Conservation (phyloP, 371 early-diverging fungal species). For the Mucor sp. region DNA sequence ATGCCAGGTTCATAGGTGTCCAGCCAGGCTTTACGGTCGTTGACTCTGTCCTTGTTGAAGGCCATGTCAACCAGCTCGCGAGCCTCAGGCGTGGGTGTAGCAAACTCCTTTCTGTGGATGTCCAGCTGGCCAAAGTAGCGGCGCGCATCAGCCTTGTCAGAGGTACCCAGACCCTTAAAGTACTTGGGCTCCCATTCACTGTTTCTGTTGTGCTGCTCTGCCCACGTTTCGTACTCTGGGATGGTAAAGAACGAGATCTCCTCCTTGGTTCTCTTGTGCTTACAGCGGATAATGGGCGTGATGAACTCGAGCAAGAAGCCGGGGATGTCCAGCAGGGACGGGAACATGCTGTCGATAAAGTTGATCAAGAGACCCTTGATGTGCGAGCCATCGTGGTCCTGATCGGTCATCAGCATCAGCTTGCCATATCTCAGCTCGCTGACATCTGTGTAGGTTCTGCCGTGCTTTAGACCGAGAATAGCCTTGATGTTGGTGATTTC, state of each 20-base stretch:
- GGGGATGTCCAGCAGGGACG: constrained; percentile 91
- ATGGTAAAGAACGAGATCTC: constrained; percentile 92
- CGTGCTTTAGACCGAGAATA: constrained; percentile 97
- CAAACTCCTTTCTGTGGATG: constrained; percentile 91
- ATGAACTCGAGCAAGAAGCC: constrained; percentile 99
- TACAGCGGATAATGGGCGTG: constrained; percentile 96
- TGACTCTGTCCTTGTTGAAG: constrained; percentile 97
- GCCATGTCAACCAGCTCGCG: constrained; percentile 94
- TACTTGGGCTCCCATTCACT: constrained; percentile 92
- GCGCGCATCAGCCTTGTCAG: constrained; percentile 90
- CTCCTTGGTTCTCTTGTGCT: constrained; percentile 63
- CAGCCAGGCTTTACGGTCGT: constrained; percentile 98
- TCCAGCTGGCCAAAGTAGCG: constrained; percentile 90
- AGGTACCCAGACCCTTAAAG: constrained; percentile 99
- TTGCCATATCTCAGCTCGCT: constrained; percentile 95
- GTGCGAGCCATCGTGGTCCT: constrained; percentile 99
- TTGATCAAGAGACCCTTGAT: constrained; percentile 99
- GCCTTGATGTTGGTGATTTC: constrained; percentile 96
- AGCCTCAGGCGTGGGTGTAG: constrained; percentile 66
- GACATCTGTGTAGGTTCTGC: constrained; percentile 75
- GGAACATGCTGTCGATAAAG: constrained; percentile 98
- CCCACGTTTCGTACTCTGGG: constrained; percentile 97
- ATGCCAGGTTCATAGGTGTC: constrained; percentile 89
- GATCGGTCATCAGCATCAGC: constrained; percentile 99
- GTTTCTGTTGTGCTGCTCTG: constrained; percentile 60